Base-by-base conservation (phyloP, 352 stramenopile species). In the Phytophthora pinifolia region DNA sequence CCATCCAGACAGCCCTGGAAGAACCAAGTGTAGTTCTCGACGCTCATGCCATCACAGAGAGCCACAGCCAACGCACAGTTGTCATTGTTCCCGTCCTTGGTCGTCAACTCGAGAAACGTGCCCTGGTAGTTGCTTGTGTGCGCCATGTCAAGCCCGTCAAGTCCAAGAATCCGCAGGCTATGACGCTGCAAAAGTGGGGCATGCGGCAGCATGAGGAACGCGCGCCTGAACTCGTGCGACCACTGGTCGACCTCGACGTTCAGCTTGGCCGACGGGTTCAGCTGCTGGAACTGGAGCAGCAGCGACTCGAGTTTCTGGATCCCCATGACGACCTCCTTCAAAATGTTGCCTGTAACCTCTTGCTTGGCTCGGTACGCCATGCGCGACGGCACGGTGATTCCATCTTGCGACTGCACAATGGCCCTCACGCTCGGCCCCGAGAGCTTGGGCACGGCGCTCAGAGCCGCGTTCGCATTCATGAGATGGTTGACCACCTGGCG, bases 241-340 rank as follows among this genome's bases (percentile, higher is more conserved):
- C 53, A 51, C n/a, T 39, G 43, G 22, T 76, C 61, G 2, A 78
- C 43, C 36, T 74, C 64, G 14, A 76, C 43, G 9, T 72, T 59
- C 6, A 74, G 35, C 25, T 55, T 66, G 9, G 44, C 49, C 0
- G 61, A 72, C 20, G 73, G 60, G 32, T 80, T 80, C 8, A 75
- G 44, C 36, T 54, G 51, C 38, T 72, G 62, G 46, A 83, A 83
- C 22, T 74, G 67, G 15, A 68, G 14, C 38, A 83, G 33, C 33
- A 83, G 39, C 25, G 67, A 83, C 61, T 78, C 70, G 41, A 83
- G 66, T 31, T 77, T 76, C 64, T 77, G 67, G 39, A 77, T 66
- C 3, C 68, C 70, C 15, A 60, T 54, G 1, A 63, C 50, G 9
- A 68, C 71, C 14, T 69, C 64, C 32, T 72, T 70, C 17, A 71